A percentile compares a stretch with the other conserved stretches of the same genome.
phyloP scores from a whole-genome alignment of 2,329 filamentous ascomycete species.

The Bertia moriformis region DNA sequence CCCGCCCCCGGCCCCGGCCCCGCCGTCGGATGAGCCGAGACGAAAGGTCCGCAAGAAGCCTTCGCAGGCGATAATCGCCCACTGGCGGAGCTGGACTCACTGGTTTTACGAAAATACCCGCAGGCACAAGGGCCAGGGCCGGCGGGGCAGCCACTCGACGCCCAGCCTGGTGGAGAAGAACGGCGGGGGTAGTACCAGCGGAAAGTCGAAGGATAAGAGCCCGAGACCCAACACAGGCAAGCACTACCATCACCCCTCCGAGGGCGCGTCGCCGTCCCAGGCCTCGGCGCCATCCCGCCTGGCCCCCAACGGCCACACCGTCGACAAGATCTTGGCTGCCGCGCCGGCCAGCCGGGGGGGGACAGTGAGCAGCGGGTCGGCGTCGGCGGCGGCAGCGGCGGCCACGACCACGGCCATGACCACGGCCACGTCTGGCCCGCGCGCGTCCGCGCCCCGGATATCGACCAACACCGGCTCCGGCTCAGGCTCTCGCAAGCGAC shows the following conservation, averaged over 20 bases:
- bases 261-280: not conserved
- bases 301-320: slow-evolving; percentile 32
- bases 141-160: slow-evolving; percentile 39
- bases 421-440: slow-evolving; percentile 13
- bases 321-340: slow-evolving; percentile 11
- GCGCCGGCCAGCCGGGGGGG: no score
- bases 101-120: slow-evolving; percentile 43
- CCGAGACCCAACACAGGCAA: slow-evolving; percentile 47
- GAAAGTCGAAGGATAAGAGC: slow-evolving; percentile 30
- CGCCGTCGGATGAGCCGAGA: slow-evolving; percentile 12
- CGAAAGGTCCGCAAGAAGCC: slow-evolving; percentile 41
- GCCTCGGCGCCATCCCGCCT: slow-evolving; percentile 32
- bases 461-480: not conserved
- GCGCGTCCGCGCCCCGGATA: slow-evolving; percentile 13
- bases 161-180: slow-evolving; percentile 41
- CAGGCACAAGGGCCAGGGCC: slow-evolving; percentile 29
- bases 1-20: slow-evolving; percentile 5
- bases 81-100: slow-evolving; percentile 51
- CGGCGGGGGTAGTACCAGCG: slow-evolving; percentile 17
- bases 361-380: slow-evolving; percentile 6
- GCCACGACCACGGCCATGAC: slow-evolving; percentile 8
- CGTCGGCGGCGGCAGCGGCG: slow-evolving; percentile 5
- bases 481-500: slow-evolving; percentile 44
- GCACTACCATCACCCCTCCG: slow-evolving; percentile 26
- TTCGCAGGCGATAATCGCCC: slow-evolving; percentile 41